A percentile compares a stretch with the other conserved stretches of the same genome.
Conservation (phyloP, 2,329 filamentous ascomycete species). For the Talaromyces sp. region DNA sequence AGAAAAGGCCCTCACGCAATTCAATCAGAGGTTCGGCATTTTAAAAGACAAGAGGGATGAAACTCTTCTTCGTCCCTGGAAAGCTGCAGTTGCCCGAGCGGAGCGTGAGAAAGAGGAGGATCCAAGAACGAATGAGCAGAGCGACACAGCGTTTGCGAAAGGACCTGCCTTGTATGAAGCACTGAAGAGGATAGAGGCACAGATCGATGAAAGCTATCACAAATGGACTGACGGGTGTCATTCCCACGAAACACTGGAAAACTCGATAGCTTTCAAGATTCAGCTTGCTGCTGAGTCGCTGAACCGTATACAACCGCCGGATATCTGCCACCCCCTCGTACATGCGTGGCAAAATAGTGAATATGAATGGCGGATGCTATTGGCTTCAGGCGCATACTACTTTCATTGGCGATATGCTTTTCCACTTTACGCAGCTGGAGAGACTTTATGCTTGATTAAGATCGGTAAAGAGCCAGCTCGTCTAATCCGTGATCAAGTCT, state of each 20-base stretch:
- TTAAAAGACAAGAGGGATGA: constrained; percentile 27
- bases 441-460: constrained; percentile 34
- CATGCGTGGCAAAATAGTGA: constrained; percentile 34
- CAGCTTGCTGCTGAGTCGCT: constrained; percentile 29
- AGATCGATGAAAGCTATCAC: constrained; percentile 22
- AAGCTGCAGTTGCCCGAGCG: constrained; percentile 24
- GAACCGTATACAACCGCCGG: constrained; percentile 30
- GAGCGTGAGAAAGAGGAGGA: constrained; percentile 18
- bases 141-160: background rate
- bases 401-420: constrained; percentile 24
- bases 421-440: constrained; percentile 33
- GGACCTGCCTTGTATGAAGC: constrained; percentile 19
- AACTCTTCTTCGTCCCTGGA: constrained; percentile 35
- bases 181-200: constrained; percentile 21
- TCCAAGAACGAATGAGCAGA: background rate
- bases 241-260: background rate
- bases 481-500: constrained; percentile 26
- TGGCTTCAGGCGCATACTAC: constrained; percentile 40
- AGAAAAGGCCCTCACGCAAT: constrained; percentile 29
- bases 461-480: constrained; percentile 25
- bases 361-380: constrained; percentile 32
- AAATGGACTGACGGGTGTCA: constrained; percentile 23
- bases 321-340: constrained; percentile 31
- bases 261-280: constrained; percentile 17
- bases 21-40: constrained; percentile 27